Base-by-base conservation (phyloP, 805 yeast species). In the Debaryomyces castellii region DNA sequence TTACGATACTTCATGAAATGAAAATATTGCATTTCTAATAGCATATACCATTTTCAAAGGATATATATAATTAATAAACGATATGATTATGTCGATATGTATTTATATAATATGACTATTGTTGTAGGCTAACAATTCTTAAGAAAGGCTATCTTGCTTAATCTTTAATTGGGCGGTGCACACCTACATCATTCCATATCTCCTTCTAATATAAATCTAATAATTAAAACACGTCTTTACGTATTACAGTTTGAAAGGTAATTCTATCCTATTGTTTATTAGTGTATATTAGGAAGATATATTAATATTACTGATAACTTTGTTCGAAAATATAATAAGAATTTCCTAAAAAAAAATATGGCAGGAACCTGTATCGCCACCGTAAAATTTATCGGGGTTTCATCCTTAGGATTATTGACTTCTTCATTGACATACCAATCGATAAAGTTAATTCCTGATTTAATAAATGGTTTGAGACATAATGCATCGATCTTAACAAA, bases 391-490 rank as follows among this genome's bases (percentile, higher is more conserved):
- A 64, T 83, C 34, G 91, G 90, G 28, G 78, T 80, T 30, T 73
- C 85, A 3, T 78, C 90, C 9, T 63, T 86, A 40, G 94, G 92
- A n/a, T 59, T 85, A 48, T 73, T 82, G 54, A 69, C 87, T 4
- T 78, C 82, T 14, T 63, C 78, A 2, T 72, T 79, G 46, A 53
- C 73, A n/a, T 66, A 70, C 54, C 70, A 75, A 39, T 60, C 77
- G 1, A 49, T 60, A 52, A 41, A 63, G 55, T 40, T 60, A 48
- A 58, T 65, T 49, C 66, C 73, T 18, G 43, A 41, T 14, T 51
- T 63, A 46, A 59, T 66, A 46, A 58, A 59, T 43, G 55, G 57
- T 20, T 56, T 71, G 50, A 60, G 64, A 43, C 44, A 43, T 24
- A 55, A 55, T 43, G 47, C 59, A n/a, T 51, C 51, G 9, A 34